phyloP scores from a whole-genome alignment of 2,329 filamentous ascomycete genomes.

The Aspergillus brunneoviolaceus region DNA sequence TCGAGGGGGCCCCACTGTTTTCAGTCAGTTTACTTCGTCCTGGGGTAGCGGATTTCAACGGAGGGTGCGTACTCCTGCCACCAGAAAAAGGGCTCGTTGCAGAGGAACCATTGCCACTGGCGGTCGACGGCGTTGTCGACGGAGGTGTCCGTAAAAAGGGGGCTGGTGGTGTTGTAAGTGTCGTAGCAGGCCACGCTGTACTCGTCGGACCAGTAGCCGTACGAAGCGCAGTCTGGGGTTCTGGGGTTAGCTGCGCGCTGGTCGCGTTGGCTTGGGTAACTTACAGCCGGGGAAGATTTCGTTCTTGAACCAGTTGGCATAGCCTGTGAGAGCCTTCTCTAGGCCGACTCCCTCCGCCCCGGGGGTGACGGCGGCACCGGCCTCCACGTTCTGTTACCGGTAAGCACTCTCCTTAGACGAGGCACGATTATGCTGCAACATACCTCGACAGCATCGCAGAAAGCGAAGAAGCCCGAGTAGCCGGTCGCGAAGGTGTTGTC shows the following conservation, averaged over 20 bases:
- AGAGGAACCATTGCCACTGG: conserved; percentile 62
- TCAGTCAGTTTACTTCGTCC: not conserved
- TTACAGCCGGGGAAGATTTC: conserved; percentile 45
- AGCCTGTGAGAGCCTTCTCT: conserved; percentile 54
- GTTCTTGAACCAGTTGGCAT: conserved; percentile 54
- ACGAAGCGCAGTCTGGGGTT: conserved; percentile 46
- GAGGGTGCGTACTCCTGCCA: conserved; percentile 51
- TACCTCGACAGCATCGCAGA: conserved; percentile 41
- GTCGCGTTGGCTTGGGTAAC: not conserved
- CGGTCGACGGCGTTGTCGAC: conserved; percentile 50
- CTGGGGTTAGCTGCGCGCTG: not conserved
- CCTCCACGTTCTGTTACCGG: conserved; percentile 31
- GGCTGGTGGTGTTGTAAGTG: conserved; percentile 52
- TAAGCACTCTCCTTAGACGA: conserved; percentile 9
- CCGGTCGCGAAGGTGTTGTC: conserved; percentile 50
- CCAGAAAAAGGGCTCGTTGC: conserved; percentile 62
- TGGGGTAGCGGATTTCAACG: too few relatives aligned
- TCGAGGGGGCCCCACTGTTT: conserved; percentile 46
- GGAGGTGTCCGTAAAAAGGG: conserved; percentile 52
- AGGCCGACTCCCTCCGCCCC: conserved; percentile 53
- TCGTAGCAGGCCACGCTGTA: conserved; percentile 53
- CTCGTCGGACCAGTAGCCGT: conserved; percentile 50
- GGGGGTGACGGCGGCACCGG: conserved; percentile 30
- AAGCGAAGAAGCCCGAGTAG: conserved; percentile 46
- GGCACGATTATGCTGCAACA: conserved; percentile 13